Conservation (phyloP, 352 stramenopile species). For the Saprolegnia parasitica region DNA sequence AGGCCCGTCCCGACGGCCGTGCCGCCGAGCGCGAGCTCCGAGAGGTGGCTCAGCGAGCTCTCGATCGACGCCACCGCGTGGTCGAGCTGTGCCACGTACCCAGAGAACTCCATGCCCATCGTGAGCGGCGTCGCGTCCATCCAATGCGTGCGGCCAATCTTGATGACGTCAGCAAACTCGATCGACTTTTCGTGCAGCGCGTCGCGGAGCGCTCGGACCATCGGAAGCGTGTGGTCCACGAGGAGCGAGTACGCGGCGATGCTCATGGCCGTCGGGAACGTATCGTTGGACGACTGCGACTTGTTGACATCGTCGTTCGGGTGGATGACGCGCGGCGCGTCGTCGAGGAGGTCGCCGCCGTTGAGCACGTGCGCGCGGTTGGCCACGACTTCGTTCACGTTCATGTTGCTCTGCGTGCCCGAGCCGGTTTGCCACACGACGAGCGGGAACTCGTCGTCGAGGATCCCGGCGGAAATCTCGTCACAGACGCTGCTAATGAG, state of each 20-base stretch:
- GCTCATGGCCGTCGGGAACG: slow-evolving; percentile 97
- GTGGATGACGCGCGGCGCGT: slow-evolving; percentile 59
- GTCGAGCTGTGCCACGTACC: slow-evolving; percentile 90
- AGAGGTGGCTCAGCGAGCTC: slow-evolving; percentile 73
- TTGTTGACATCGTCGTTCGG: slow-evolving; percentile 98
- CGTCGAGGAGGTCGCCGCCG: slow-evolving; percentile 46
- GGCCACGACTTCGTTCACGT: slow-evolving; percentile 70
- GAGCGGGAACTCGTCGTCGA: slow-evolving; percentile 95
- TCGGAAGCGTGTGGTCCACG: slow-evolving; percentile 56
- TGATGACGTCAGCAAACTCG: slow-evolving; percentile 94
- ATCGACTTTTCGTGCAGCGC: slow-evolving; percentile 81
- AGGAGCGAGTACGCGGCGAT: slow-evolving; percentile 90
- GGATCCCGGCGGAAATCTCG: slow-evolving; percentile 88
- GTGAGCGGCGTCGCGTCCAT: slow-evolving; percentile 94
- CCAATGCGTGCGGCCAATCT: slow-evolving; percentile 95
- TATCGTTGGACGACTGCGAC: slow-evolving; percentile 95
- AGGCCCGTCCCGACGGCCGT: slow-evolving; percentile 94
- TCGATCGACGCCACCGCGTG: slow-evolving; percentile 87
- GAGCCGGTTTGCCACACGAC: slow-evolving; percentile 73
- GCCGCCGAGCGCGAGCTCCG: slow-evolving; percentile 91
- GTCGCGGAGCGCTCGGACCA: slow-evolving; percentile 74
- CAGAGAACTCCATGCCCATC: slow-evolving; percentile 97
- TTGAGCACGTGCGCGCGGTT: slow-evolving; percentile 59
- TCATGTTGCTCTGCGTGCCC: slow-evolving; percentile 74
- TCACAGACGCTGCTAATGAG: slow-evolving; percentile 89